Percentiles rank a stretch among this genome's conserved stretches.
phyloP scores from a whole-genome alignment of 257 asterid genomes.

The Jacaranda copaia region DNA sequence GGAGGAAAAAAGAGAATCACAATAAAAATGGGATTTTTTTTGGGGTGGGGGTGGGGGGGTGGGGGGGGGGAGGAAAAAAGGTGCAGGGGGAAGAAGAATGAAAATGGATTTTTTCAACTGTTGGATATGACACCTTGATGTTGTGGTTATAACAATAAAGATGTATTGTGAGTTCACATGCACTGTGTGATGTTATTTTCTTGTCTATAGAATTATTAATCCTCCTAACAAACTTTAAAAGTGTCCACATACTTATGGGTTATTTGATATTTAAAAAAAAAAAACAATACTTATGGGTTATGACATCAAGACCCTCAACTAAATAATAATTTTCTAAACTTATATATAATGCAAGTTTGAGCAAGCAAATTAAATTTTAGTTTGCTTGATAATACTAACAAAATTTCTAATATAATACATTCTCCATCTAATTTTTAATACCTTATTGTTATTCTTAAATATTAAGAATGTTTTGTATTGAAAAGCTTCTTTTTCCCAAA shows the following conservation, averaged over 20 bases:
- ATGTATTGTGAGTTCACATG: slow-evolving; percentile 27
- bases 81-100: not conserved
- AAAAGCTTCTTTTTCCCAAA: too few relatives aligned
- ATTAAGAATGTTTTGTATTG: too few relatives aligned
- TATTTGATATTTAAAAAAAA: too few relatives aligned
- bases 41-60: too few relatives aligned
- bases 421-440: too few relatives aligned
- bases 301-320: not conserved
- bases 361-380: too few relatives aligned
- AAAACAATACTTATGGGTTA: not conserved
- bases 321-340: not conserved
- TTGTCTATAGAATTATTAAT: not conserved
- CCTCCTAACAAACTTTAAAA: not conserved
- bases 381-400: too few relatives aligned
- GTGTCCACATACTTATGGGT: not conserved
- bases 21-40: slow-evolving; percentile 10
- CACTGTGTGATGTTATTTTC: slow-evolving; percentile 4
- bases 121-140: slow-evolving; percentile 33
- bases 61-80: too few relatives aligned
- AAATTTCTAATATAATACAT: too few relatives aligned
- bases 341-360: too few relatives aligned
- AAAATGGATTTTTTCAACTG: not conserved
- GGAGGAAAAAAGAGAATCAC: not conserved
- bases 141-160: slow-evolving; percentile 24
- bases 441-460: too few relatives aligned